These are phyloP conservation scores for Amborella trichopoda DNA, from an alignment of 164 flowering plant species.

Conservation along the genomic window DNA sequence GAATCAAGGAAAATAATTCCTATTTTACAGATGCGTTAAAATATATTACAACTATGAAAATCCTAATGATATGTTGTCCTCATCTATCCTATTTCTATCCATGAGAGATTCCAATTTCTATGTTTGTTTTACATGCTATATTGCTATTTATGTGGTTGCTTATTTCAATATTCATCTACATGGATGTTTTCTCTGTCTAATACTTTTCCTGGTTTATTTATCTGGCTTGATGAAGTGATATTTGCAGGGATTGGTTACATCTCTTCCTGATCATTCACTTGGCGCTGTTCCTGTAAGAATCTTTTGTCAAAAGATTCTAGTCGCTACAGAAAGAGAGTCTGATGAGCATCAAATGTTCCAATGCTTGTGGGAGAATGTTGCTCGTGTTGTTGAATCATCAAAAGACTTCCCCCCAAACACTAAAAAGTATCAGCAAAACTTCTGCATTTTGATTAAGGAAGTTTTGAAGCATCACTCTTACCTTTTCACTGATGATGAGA, in stretches of 20 bases:
- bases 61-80: too few relatives aligned
- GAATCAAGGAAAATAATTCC: too few relatives aligned
- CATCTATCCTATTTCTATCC: too few relatives aligned
- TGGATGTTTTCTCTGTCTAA: too few relatives aligned
- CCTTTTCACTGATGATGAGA: slow-evolving; percentile 62
- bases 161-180: too few relatives aligned
- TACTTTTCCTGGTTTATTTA: too few relatives aligned
- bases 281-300: slow-evolving; percentile 54
- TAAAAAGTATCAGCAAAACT: slow-evolving; percentile 63
- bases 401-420: slow-evolving; percentile 19
- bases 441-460: slow-evolving; percentile 50
- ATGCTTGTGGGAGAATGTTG: slow-evolving; percentile 39
- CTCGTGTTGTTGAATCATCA: slow-evolving; percentile 30
- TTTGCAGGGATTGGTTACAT: slow-evolving; percentile 49
- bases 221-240: too few relatives aligned
- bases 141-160: too few relatives aligned
- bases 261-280: slow-evolving; percentile 39
- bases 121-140: too few relatives aligned
- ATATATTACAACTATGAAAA: too few relatives aligned
- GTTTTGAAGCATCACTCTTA: slow-evolving; percentile 39
- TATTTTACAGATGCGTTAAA: too few relatives aligned
- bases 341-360: slow-evolving; percentile 19
- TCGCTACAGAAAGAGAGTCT: slow-evolving; percentile 13
- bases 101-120: too few relatives aligned
- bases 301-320: slow-evolving; percentile 16